Evolutionary conservation across 345 rosid species (phyloP), one percentile per base, ranked within the genome.

Genomic region (Noccaea bulbosa): DNA sequence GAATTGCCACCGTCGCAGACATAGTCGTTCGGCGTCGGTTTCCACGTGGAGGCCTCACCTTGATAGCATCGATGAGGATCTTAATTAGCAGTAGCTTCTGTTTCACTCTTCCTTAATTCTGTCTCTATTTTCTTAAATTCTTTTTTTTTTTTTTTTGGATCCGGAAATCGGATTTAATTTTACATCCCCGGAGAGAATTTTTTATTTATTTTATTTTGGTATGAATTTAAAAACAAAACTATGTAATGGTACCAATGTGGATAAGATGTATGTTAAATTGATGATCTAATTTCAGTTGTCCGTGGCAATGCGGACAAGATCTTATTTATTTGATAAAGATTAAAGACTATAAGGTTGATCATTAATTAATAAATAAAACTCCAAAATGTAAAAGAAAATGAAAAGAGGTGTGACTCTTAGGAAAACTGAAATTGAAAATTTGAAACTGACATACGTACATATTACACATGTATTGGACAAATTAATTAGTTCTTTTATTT

Each of bases 1-100:
- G 55, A 68, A 63, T 15, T 67, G 67, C 37, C 77, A 77, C 49
- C 89, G 88, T 32, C 84, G 86, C 14, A 79, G 68, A 67, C 86
- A 81, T 69, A 84, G 92, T 50, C 79, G 85, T 41, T 76, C 70
- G 24, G 55, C 87, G 15, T 81, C 85, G 7, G 77, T 67, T 44
- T 75, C 83, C 37, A 84, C 69, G 55, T 91, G 97, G 96, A 83
- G 62, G 64, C 97, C 97, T 50, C 89, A 84, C 72, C 89, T 94
- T 7, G 80, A 73, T 43, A 84, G 90, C 88, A 94, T 91, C 73
- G 55, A 74, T 34, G 99, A 94, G 77, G 94, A 91, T 81, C 63
- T 74, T 86, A 76, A 64, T 39, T 76, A 63, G 52, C 39, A 8
- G 8, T 54, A 11, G 34, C 20, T 32, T 39, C 37, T 12, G 17